These are phyloP conservation scores for Alternaria atra DNA, from an alignment of 2,329 filamentous ascomycete species.

Conservation along the genomic window DNA sequence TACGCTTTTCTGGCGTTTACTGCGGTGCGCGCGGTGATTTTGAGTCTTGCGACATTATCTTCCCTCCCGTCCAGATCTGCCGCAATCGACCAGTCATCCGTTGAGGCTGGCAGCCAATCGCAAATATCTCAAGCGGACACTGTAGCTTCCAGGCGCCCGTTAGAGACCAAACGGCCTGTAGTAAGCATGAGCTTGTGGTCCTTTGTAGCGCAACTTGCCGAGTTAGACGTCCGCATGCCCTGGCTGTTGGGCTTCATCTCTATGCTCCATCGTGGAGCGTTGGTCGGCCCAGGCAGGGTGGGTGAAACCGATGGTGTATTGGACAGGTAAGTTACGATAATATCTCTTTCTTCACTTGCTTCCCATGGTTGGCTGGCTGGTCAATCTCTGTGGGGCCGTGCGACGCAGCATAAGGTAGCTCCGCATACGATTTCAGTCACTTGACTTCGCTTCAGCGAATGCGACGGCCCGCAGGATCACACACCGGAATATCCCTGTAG, in stretches of 20 bases:
- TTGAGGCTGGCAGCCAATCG: conserved; percentile 44
- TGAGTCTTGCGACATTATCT: conserved; percentile 72
- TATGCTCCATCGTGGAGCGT: conserved; percentile 76
- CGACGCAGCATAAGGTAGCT: conserved; percentile 46
- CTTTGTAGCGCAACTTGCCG: conserved; percentile 75
- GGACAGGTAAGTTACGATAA: conserved; percentile 80
- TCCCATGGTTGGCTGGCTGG: conserved; percentile 45
- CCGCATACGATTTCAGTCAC: conserved; percentile 69
- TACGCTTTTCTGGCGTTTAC: conserved; percentile 62
- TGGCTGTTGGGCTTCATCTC: conserved; percentile 83
- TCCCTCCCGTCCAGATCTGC: conserved; percentile 68
- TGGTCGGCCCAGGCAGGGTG: conserved; percentile 77
- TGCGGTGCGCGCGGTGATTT: conserved; percentile 71
- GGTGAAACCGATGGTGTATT: conserved; percentile 79
- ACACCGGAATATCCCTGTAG: conserved; percentile 45
- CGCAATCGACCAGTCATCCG: conserved; percentile 41
- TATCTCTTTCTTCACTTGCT: conserved; percentile 37
- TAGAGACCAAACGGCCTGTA: conserved; percentile 66
- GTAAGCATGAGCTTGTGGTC: conserved; percentile 80
- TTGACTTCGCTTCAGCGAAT: conserved; percentile 63
- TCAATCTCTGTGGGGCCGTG: conserved; percentile 33
- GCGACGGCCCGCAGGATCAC: conserved; percentile 49
- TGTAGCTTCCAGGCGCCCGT: conserved; percentile 45
- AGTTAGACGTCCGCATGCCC: conserved; percentile 84
- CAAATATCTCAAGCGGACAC: conserved; percentile 37